phyloP scores from a whole-genome alignment of 768 basidiomycete genomes.

The Serendipita sp. region DNA sequence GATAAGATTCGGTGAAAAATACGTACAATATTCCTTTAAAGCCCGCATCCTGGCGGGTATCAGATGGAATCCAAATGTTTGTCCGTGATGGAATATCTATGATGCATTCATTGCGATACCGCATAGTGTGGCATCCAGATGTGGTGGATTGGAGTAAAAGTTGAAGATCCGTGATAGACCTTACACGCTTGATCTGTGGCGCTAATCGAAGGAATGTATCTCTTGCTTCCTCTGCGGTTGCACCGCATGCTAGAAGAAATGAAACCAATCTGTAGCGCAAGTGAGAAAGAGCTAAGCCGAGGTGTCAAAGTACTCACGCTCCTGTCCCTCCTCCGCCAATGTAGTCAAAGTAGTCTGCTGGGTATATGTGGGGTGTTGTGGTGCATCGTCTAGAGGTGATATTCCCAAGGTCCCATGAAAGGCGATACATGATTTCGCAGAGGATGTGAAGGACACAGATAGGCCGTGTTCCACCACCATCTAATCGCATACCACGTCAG shows the following conservation, averaged over 20 bases:
- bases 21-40: not conserved
- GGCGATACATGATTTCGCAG: not conserved
- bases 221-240: not conserved
- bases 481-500: not conserved
- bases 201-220: not conserved
- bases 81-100: not conserved
- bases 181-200: not conserved
- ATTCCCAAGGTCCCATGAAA: not conserved
- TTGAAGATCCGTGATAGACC: not conserved
- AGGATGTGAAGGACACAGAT: not conserved
- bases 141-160: not conserved
- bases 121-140: not conserved
- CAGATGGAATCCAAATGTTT: not conserved
- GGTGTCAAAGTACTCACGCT: not conserved
- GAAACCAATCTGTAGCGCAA: not conserved
- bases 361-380: not conserved
- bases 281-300: not conserved
- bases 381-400: not conserved
- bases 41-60: not conserved
- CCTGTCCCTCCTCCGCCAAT: not conserved
- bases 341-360: not conserved
- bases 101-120: not conserved
- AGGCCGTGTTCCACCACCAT: not conserved
- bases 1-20: not conserved
- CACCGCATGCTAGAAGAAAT: not conserved